Percentiles rank a stretch among this genome's conserved stretches.
Conservation (phyloP, 192 early-diverging fungal genomes). For the Backusella mclennaniae region DNA sequence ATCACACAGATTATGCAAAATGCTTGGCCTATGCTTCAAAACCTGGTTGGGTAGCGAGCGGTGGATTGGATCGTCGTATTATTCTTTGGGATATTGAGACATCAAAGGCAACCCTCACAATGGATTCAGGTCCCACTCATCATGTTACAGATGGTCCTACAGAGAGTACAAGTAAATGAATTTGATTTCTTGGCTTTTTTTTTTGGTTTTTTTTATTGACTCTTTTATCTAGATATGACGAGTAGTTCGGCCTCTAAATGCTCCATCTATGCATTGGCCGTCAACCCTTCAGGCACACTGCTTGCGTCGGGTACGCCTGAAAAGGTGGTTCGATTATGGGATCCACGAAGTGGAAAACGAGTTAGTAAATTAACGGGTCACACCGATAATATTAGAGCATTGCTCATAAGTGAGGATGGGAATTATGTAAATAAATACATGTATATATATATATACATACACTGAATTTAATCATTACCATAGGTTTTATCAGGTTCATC, state of each 20-base stretch:
- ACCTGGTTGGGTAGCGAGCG: slow-evolving; percentile 80
- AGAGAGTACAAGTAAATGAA: background rate
- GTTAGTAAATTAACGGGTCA: slow-evolving; percentile 85
- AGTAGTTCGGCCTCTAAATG: slow-evolving; percentile 34
- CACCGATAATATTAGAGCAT: slow-evolving; percentile 88
- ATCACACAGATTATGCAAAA: slow-evolving; percentile 92
- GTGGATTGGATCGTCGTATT: slow-evolving; percentile 86
- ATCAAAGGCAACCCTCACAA: slow-evolving; percentile 17
- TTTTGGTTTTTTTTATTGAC: background rate
- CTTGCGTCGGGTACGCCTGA: slow-evolving; percentile 92
- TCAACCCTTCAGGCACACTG: slow-evolving; percentile 74
- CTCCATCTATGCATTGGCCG: slow-evolving; percentile 87
- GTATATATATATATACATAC: too few relatives aligned
- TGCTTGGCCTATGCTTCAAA: slow-evolving; percentile 75
- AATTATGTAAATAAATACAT: slow-evolving; percentile 30
- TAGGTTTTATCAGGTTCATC: slow-evolving; percentile 88
- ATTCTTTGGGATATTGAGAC: slow-evolving; percentile 88
- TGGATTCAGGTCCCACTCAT: slow-evolving; percentile 3
- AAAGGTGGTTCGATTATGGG: slow-evolving; percentile 89
- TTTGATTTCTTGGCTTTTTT: background rate
- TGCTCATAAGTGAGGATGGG: slow-evolving; percentile 86
- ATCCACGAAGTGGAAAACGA: slow-evolving; percentile 69
- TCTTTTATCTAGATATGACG: background rate
- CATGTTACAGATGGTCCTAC: background rate
- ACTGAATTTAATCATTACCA: too few relatives aligned